A percentile compares a stretch with the other conserved stretches of the same genome.
These are phyloP conservation scores for Sporothrix pallida DNA, from an alignment of 2,329 filamentous ascomycete species.

Conservation along the genomic window DNA sequence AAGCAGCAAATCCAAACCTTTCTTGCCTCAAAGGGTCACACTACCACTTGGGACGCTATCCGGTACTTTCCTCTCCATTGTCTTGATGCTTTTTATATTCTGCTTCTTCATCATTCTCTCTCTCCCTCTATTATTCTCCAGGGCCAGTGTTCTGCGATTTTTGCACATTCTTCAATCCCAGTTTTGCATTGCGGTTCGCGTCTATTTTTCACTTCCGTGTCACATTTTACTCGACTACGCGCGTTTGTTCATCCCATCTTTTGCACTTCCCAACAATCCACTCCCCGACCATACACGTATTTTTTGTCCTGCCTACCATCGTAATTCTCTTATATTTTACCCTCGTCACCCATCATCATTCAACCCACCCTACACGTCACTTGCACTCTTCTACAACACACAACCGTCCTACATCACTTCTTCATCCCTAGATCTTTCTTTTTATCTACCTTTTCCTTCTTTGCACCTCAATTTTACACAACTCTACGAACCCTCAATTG, in stretches of 20 bases:
- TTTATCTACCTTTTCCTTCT: too few relatives aligned
- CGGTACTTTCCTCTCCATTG: constrained; percentile 34
- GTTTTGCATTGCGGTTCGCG: too few relatives aligned
- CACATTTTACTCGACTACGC: too few relatives aligned
- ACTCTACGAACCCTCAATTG: neutral
- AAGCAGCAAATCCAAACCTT: constrained; percentile 35
- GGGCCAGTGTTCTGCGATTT: too few relatives aligned
- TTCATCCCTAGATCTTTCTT: neutral
- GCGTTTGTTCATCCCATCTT: too few relatives aligned
- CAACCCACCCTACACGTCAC: neutral
- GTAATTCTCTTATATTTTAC: neutral
- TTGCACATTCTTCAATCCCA: too few relatives aligned
- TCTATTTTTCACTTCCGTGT: too few relatives aligned
- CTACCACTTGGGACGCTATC: constrained; percentile 41
- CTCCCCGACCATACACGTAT: neutral
- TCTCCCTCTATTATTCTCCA: too few relatives aligned
- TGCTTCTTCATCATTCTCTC: neutral
- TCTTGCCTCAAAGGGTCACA: constrained; percentile 38
- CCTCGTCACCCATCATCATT: neutral
- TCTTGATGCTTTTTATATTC: neutral
- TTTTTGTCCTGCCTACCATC: neutral
- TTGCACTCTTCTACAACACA: too few relatives aligned
- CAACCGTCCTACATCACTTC: neutral
- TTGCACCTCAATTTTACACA: neutral
- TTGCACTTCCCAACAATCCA: neutral